These are phyloP conservation scores for Marvania coccoides DNA, from an alignment of 139 green algal species.

Conservation along the genomic window DNA sequence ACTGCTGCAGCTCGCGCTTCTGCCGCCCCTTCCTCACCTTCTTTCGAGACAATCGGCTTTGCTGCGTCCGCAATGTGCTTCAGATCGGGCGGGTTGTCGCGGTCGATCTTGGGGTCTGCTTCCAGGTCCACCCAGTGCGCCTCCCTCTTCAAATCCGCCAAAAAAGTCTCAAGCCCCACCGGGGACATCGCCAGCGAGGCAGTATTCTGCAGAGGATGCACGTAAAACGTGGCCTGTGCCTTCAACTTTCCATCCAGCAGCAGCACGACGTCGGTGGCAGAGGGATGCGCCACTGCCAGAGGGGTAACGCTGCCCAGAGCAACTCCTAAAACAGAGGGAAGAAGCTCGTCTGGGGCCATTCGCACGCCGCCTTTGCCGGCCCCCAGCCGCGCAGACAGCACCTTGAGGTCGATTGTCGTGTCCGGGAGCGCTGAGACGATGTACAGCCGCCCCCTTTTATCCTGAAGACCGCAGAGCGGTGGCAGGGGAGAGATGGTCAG, in stretches of 20 bases:
- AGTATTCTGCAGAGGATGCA: slow-evolving; percentile 62
- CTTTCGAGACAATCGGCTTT: not conserved
- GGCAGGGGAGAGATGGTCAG: not conserved
- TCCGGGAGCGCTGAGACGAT: slow-evolving; percentile 44
- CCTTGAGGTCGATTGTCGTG: slow-evolving; percentile 61
- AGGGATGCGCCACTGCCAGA: slow-evolving; percentile 42
- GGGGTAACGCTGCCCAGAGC: slow-evolving; percentile 56
- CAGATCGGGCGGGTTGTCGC: slow-evolving; percentile 57
- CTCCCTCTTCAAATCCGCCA: slow-evolving; percentile 20
- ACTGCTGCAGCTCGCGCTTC: slow-evolving; percentile 2
- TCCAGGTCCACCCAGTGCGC: slow-evolving; percentile 53
- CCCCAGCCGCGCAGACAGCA: slow-evolving; percentile 49
- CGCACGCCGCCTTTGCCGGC: slow-evolving; percentile 48
- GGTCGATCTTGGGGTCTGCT: slow-evolving; percentile 47
- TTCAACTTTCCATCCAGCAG: slow-evolving; percentile 49
- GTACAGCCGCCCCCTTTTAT: slow-evolving; percentile 63
- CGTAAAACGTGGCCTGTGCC: slow-evolving; percentile 18
- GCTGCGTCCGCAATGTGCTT: slow-evolving; percentile 39
- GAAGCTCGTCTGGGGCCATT: slow-evolving; percentile 47
- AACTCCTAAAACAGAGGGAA: slow-evolving; percentile 33
- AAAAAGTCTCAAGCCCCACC: slow-evolving; percentile 36
- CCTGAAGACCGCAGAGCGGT: slow-evolving; percentile 25
- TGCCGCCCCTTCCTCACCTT: slow-evolving; percentile 5
- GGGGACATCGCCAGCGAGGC: slow-evolving; percentile 31
- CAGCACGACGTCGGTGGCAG: slow-evolving; percentile 34